Conservation (phyloP, 2,329 filamentous ascomycete species). For the Tricladium varicosporioides region DNA sequence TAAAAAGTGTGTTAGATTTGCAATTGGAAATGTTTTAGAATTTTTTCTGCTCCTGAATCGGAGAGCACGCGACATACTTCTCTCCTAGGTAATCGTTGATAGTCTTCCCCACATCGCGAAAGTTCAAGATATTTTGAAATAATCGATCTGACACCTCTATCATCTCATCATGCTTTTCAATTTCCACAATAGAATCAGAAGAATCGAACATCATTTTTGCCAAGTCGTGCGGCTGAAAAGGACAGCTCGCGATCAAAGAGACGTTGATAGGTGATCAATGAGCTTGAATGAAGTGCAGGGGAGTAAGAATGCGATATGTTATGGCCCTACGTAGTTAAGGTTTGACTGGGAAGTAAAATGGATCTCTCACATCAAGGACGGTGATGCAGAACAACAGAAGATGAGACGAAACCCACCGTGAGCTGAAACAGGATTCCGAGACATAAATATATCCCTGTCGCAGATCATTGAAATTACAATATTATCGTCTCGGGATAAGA, state of each 20-base stretch:
- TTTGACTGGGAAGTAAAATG: not conserved
- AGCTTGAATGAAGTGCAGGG: not conserved
- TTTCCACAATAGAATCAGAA: not conserved
- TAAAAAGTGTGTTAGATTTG: conserved; percentile 16
- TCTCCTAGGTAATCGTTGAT: conserved; percentile 59
- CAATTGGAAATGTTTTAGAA: not conserved
- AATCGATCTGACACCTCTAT: not conserved
- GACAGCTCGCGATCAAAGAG: not conserved
- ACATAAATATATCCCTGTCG: conserved; percentile 9
- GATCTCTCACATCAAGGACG: not conserved
- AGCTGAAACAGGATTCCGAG: conserved; percentile 13
- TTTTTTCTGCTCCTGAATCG: not conserved
- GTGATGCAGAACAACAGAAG: no score
- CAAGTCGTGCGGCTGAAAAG: not conserved
- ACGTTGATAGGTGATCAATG: no score
- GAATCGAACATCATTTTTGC: not conserved
- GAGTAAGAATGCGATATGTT: not conserved
- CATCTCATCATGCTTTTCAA: not conserved
- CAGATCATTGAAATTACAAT: conserved; percentile 5
- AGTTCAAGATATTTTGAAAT: conserved; percentile 66
- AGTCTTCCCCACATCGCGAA: conserved; percentile 70
- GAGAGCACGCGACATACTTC: conserved; percentile 42
- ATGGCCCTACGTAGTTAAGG: not conserved
- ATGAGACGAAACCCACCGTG: no score
- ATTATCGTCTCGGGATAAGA: no score